phyloP scores from a whole-genome alignment of 1,284 basidiomycete genomes.

The Butyriboletus appendiculatus region DNA sequence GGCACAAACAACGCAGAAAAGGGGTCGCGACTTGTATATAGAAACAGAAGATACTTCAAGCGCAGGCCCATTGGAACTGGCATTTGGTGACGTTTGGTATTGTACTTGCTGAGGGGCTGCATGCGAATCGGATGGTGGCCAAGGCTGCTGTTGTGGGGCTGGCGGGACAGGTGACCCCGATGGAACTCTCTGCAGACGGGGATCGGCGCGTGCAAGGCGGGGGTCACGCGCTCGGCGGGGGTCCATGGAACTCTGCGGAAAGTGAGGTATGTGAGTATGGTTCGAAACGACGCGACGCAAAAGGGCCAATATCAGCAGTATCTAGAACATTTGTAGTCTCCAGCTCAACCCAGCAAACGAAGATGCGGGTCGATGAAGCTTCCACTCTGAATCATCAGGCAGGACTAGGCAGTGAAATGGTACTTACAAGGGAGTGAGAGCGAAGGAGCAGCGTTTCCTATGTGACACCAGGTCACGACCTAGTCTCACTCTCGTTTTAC shows the following conservation, averaged over 20 bases:
- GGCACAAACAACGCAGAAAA: conserved; percentile 98
- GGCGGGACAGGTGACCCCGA: conserved; percentile 44
- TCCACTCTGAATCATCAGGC: conserved; percentile 87
- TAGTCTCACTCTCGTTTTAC: not conserved
- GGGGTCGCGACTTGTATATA: conserved; percentile 61
- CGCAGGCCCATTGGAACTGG: conserved; percentile 5
- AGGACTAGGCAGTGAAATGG: conserved; percentile 7
- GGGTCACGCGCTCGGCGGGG: conserved; percentile 78
- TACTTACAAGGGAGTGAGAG: conserved; percentile 18
- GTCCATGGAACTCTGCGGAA: conserved; percentile 53
- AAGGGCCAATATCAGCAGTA: conserved; percentile 69
- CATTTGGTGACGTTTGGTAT: conserved; percentile 17
- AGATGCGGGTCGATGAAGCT: conserved; percentile 65
- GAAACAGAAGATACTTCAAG: conserved; percentile 20
- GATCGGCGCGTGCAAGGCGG: conserved; percentile 67
- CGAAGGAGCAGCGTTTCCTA: not conserved
- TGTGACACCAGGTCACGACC: conserved; percentile 26
- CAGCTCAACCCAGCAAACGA: conserved; percentile 57
- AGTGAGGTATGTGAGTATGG: conserved; percentile 15
- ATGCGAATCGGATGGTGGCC: conserved; percentile 26
- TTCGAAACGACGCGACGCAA: conserved; percentile 1
- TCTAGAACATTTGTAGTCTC: conserved; percentile 82
- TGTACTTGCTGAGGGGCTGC: conserved; percentile 17
- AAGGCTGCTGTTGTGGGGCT: conserved; percentile 40
- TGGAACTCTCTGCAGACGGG: conserved; percentile 57